Evolutionary conservation across 148 eudicot genomes (phyloP).

Genomic region (Gaultheria prostrata): DNA sequence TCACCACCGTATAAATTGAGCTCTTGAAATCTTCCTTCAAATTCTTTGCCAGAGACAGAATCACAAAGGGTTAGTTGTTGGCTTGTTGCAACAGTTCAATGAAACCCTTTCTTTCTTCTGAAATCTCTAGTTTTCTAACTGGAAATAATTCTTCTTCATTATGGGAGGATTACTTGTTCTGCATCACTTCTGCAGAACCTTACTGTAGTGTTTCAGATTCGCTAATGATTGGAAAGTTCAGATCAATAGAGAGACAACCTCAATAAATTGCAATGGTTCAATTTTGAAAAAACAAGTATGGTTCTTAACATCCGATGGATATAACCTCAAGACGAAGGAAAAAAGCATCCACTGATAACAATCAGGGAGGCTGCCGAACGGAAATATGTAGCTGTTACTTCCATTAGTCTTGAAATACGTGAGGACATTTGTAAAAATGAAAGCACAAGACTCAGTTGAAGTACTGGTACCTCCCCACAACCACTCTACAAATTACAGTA

Average conservation of each 20-base stretch:
- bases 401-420: too few relatives aligned
- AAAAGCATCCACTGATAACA: neutral
- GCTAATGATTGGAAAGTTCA: neutral
- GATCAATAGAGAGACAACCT: neutral
- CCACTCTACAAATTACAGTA: too few relatives aligned
- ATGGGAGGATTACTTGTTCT: conserved; percentile 16
- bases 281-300: neutral
- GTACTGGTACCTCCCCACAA: too few relatives aligned
- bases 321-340: neutral
- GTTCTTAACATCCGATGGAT: neutral
- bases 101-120: conserved; percentile 76
- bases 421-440: too few relatives aligned
- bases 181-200: conserved; percentile 26
- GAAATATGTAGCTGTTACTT: too few relatives aligned
- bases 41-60: conserved; percentile 61
- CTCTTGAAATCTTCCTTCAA: conserved; percentile 63
- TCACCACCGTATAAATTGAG: conserved; percentile 43
- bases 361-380: too few relatives aligned
- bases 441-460: too few relatives aligned
- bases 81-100: conserved; percentile 66
- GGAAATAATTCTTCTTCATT: conserved; percentile 24
- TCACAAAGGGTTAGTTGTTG: conserved; percentile 82
- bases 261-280: neutral
- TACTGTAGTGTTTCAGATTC: neutral
- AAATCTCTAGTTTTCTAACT: conserved; percentile 62